These are phyloP conservation scores for Spatholobus suberectus DNA, from an alignment of 306 rosid genomes.

Conservation along the genomic window DNA sequence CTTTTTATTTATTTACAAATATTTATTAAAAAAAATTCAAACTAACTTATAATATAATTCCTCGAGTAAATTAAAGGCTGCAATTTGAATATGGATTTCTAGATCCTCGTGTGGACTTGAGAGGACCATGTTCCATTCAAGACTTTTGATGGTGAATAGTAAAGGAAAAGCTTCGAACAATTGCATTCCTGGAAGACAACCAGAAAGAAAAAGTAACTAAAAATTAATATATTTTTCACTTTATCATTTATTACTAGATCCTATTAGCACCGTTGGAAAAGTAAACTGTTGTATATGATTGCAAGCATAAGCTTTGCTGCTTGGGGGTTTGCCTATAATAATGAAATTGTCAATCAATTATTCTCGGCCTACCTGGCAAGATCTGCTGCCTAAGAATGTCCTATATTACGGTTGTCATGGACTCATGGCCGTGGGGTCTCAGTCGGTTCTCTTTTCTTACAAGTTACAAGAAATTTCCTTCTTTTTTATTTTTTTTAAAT, in stretches of 20 bases:
- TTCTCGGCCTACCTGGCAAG: conserved; percentile 12
- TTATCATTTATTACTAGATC: conserved; percentile 29
- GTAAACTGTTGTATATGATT: conserved; percentile 2
- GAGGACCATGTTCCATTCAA: conserved; percentile 20
- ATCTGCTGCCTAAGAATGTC: not conserved
- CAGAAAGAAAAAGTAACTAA: not conserved
- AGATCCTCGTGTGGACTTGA: not conserved
- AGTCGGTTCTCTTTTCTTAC: not conserved
- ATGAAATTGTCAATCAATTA: conserved; percentile 7
- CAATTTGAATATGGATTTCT: not conserved
- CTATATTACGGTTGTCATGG: conserved; percentile 10
- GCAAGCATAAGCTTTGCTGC: conserved; percentile 36
- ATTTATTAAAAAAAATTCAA: not conserved
- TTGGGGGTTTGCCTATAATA: conserved; percentile 26
- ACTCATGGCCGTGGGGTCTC: too few species aligned
- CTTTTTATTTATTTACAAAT: not conserved
- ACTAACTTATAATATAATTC: not conserved
- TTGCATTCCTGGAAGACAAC: conserved; percentile 36
- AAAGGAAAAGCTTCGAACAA: conserved; percentile 36
- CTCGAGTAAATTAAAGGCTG: conserved; percentile 17
- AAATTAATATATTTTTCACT: conserved; percentile 16
- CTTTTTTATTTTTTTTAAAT: not conserved
- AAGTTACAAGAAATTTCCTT: not conserved
- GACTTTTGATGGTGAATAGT: conserved; percentile 29
- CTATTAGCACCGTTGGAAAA: conserved; percentile 37